Percentiles rank a stretch among this genome's conserved stretches.
These are phyloP conservation scores for Aspergillus jensenii DNA, from an alignment of 2,329 filamentous ascomycete species.

Conservation along the genomic window DNA sequence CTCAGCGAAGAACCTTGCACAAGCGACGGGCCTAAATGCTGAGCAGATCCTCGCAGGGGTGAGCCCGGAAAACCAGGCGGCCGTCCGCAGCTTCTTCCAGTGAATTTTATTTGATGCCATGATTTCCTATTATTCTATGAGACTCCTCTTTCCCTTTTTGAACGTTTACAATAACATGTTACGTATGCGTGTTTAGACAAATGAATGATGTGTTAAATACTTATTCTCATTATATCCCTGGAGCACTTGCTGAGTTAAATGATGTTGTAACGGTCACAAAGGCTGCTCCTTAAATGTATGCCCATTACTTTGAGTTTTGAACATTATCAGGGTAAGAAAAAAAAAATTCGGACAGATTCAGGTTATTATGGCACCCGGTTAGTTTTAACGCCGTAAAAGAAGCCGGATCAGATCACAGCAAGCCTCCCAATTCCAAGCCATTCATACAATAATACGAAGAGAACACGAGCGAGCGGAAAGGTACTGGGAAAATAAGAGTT, in stretches of 20 bases:
- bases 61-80: constrained; percentile 75
- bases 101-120: constrained; percentile 12
- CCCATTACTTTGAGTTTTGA: background rate
- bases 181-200: constrained; percentile 11
- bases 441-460: constrained; percentile 14
- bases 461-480: background rate
- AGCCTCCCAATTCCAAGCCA: constrained; percentile 7
- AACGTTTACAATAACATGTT: background rate
- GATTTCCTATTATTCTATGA: constrained; percentile 1
- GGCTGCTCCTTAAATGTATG: background rate
- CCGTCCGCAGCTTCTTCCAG: constrained; percentile 75
- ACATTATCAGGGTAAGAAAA: background rate
- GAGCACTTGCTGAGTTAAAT: background rate
- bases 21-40: constrained; percentile 71
- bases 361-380: background rate
- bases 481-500: background rate
- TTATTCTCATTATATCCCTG: background rate
- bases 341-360: background rate
- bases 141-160: constrained; percentile 8
- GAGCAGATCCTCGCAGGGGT: constrained; percentile 73
- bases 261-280: background rate
- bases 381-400: constrained; percentile 4
- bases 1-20: constrained; percentile 75
- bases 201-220: constrained; percentile 13
- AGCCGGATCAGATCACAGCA: background rate